phyloP scores from a whole-genome alignment of 176 grass and related monocot species.

The Musa troglodytarum region DNA sequence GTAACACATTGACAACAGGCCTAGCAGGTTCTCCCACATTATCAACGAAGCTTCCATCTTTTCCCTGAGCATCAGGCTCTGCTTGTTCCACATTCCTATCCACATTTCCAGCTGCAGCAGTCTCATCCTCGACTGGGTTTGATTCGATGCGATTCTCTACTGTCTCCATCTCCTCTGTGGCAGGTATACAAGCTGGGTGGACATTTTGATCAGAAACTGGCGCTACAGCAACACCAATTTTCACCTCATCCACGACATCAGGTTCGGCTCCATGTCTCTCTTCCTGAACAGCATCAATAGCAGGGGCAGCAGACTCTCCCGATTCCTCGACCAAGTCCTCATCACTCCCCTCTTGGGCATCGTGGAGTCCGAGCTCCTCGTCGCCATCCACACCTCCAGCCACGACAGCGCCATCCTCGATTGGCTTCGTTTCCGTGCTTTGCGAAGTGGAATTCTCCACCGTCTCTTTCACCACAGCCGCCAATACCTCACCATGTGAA shows the following conservation, averaged over 20 bases:
- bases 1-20: too few species aligned
- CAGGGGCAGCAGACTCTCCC: not conserved
- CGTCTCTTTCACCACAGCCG: not conserved
- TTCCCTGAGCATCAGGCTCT: too few species aligned
- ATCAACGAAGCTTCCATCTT: too few species aligned
- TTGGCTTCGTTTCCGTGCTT: not conserved
- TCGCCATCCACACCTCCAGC: not conserved
- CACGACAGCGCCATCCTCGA: not conserved
- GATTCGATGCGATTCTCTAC: too few species aligned
- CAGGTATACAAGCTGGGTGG: not conserved
- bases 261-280: not conserved
- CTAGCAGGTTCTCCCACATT: too few species aligned
- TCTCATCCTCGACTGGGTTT: too few species aligned
- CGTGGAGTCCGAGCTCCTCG: not conserved
- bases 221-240: not conserved
- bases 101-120: too few species aligned
- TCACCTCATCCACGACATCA: not conserved
- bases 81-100: too few species aligned
- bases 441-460: not conserved
- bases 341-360: not conserved
- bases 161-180: not conserved
- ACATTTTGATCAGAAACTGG: not conserved
- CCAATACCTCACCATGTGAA: slow-evolving; percentile 1
- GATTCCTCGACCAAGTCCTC: not conserved
- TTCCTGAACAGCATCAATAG: not conserved